A percentile compares a stretch with the other conserved stretches of the same genome.
These are phyloP conservation scores for Phytopythium litorale DNA, from an alignment of 352 stramenopile genomes.

Conservation along the genomic window DNA sequence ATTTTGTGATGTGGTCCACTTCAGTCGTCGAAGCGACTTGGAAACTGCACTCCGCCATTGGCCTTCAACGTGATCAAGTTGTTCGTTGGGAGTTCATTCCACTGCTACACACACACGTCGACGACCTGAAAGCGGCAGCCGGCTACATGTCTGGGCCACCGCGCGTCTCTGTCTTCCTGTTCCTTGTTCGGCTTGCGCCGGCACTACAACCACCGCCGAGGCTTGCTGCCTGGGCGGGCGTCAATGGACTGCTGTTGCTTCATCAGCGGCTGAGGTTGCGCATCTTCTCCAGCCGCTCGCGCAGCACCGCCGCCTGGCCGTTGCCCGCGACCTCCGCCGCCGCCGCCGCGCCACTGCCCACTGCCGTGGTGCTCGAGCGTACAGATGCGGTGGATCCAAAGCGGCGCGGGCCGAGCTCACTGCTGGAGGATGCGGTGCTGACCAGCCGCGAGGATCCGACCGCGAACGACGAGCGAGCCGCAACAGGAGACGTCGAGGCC, in stretches of 20 bases:
- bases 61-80: too few relatives aligned
- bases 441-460: not conserved
- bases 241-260: not conserved
- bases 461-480: not conserved
- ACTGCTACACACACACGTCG: too few relatives aligned
- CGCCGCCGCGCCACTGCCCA: not conserved
- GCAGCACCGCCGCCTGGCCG: not conserved
- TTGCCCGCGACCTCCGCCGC: not conserved
- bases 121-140: too few relatives aligned
- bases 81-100: too few relatives aligned
- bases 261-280: not conserved
- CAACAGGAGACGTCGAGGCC: not conserved
- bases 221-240: too few relatives aligned
- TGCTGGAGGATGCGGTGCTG: not conserved
- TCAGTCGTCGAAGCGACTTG: too few relatives aligned
- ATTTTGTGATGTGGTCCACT: too few relatives aligned
- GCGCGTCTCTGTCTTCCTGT: not conserved
- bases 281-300: conserved; percentile 5
- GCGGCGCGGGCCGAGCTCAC: not conserved
- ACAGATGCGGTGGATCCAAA: not conserved
- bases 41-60: too few relatives aligned
- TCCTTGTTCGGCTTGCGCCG: conserved; percentile 6
- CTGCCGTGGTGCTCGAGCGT: not conserved
- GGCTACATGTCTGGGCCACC: too few relatives aligned
- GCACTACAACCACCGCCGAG: conserved; percentile 1